These are phyloP conservation scores for Vigna radiata DNA, from an alignment of 306 rosid species.

Conservation along the genomic window DNA sequence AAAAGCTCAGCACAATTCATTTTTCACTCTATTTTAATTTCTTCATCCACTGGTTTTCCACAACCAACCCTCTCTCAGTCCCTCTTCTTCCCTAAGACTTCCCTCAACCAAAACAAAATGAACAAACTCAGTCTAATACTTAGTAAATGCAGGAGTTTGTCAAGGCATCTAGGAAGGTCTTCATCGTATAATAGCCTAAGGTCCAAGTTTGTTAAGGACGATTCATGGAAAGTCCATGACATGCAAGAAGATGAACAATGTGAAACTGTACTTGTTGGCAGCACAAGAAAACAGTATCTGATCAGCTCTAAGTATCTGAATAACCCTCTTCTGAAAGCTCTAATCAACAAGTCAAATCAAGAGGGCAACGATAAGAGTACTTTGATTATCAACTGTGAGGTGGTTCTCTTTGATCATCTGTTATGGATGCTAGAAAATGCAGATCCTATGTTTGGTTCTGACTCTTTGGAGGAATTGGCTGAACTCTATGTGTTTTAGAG, in stretches of 20 bases:
- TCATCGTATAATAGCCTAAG: slow-evolving; percentile 71
- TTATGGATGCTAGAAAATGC: slow-evolving; percentile 91
- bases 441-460: slow-evolving; percentile 70
- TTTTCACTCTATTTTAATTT: slow-evolving; percentile 59
- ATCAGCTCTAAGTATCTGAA: slow-evolving; percentile 66
- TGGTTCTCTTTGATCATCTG: slow-evolving; percentile 88
- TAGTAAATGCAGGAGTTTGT: slow-evolving; percentile 87
- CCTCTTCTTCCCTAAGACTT: slow-evolving; percentile 11
- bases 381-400: slow-evolving; percentile 79
- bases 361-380: slow-evolving; percentile 42
- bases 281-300: slow-evolving; percentile 74
- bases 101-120: slow-evolving; percentile 42
- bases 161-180: slow-evolving; percentile 78
- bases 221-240: slow-evolving; percentile 43
- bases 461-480: slow-evolving; percentile 84
- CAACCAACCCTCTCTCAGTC: slow-evolving; percentile 11
- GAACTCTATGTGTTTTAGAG: slow-evolving; percentile 70
- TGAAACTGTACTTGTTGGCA: slow-evolving; percentile 74
- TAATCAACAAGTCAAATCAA: slow-evolving; percentile 65
- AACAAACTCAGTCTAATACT: slow-evolving; percentile 71
- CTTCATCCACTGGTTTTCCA: slow-evolving; percentile 30
- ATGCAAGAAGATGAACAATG: slow-evolving; percentile 41
- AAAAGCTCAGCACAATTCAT: slow-evolving; percentile 38
- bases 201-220: slow-evolving; percentile 71
- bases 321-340: slow-evolving; percentile 76